Conservation (phyloP, 2,329 filamentous ascomycete genomes). For the Falciphora oryzae region DNA sequence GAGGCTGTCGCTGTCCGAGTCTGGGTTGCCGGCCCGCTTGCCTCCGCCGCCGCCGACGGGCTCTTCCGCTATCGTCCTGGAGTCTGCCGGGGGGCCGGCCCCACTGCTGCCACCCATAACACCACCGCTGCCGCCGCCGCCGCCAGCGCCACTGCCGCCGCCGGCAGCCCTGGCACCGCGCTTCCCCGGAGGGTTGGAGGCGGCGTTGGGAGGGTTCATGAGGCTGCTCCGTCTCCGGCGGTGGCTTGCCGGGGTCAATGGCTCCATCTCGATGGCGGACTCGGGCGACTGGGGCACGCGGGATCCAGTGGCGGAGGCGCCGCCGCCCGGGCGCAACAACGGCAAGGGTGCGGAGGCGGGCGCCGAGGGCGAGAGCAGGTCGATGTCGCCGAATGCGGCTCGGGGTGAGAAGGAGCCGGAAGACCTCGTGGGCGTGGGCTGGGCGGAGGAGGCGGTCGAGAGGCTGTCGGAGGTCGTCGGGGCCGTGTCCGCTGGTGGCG, state of each 20-base stretch:
- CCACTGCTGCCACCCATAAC: too few species aligned
- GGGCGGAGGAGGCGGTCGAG: slow-evolving; percentile 5
- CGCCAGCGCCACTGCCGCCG: neutral
- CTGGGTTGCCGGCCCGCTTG: slow-evolving; percentile 20
- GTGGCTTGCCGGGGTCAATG: slow-evolving; percentile 42
- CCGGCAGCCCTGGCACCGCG: neutral
- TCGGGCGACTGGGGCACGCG: slow-evolving; percentile 12
- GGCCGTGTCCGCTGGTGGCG: too few species aligned
- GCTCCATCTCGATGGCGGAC: slow-evolving; percentile 51
- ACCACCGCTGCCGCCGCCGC: too few species aligned
- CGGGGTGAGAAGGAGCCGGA: neutral
- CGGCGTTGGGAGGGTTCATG: slow-evolving; percentile 29
- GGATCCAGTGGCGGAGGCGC: slow-evolving; percentile 5
- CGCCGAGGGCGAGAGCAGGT: neutral
- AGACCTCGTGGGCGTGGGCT: slow-evolving; percentile 6
- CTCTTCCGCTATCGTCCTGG: slow-evolving; percentile 4
- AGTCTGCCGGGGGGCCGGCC: too few species aligned
- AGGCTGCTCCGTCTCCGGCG: slow-evolving; percentile 51
- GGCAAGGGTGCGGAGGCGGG: too few species aligned
- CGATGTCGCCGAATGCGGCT: neutral
- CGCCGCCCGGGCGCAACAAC: neutral
- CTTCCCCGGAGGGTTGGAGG: slow-evolving; percentile 18
- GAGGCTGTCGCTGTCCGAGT: slow-evolving; percentile 42
- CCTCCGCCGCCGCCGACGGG: slow-evolving; percentile 31
- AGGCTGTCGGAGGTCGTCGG: too few species aligned